Evolutionary conservation across 768 basidiomycete species (phyloP).

Genomic region (Suillus subalutaceus): DNA sequence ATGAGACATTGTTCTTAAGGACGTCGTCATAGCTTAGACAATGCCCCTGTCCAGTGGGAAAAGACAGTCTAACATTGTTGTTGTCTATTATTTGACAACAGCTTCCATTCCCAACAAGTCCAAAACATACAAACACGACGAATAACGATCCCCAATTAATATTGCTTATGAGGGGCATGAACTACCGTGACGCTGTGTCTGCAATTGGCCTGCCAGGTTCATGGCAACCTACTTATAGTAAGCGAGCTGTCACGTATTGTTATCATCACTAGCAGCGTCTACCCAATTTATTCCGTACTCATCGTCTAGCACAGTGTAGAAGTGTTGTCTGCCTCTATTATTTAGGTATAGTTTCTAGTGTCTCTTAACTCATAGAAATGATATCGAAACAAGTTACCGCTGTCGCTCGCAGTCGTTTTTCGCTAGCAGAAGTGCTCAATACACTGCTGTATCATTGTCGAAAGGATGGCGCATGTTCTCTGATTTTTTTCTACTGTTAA

Average conservation of each 20-base stretch:
- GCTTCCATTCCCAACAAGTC: too few species aligned
- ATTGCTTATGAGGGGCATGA: too few species aligned
- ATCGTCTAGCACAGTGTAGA: not conserved
- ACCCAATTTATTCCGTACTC: conserved; percentile 7
- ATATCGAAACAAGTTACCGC: conserved; percentile 71
- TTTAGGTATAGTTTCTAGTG: not conserved
- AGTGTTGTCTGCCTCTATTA: not conserved
- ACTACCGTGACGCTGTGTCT: not conserved
- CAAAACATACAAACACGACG: too few species aligned
- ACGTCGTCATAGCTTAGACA: too few species aligned
- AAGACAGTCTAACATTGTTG: too few species aligned
- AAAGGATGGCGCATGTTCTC: conserved; percentile 48
- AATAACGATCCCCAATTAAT: too few species aligned
- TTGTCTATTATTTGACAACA: too few species aligned
- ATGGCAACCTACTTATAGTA: conserved; percentile 6
- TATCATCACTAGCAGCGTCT: not conserved
- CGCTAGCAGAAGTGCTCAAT: conserved; percentile 37
- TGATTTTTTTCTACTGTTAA: conserved; percentile 7
- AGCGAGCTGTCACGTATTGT: conserved; percentile 5
- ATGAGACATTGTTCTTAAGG: too few species aligned
- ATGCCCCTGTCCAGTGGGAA: too few species aligned
- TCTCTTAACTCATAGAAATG: conserved; percentile 41
- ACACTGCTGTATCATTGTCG: conserved; percentile 38
- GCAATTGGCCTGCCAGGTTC: not conserved
- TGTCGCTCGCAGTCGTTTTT: conserved; percentile 64